Conservation (phyloP, 306 rosid genomes). For the Abrus pulchellus region DNA sequence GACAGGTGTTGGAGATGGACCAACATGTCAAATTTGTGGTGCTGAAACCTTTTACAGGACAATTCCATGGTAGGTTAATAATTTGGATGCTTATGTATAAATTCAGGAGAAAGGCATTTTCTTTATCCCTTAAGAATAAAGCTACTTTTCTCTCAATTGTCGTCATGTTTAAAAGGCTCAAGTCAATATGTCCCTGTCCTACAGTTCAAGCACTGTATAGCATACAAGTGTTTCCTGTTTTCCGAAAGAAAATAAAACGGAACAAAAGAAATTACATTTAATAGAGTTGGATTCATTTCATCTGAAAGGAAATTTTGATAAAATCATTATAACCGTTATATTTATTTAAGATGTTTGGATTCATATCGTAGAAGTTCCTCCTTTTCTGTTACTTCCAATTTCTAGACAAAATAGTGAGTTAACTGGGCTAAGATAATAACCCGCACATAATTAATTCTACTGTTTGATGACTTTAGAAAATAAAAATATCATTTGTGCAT, state of each 20-base stretch:
- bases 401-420: not conserved
- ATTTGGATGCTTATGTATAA: constrained; percentile 12
- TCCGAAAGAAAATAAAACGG: not conserved
- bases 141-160: not conserved
- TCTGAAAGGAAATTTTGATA: not conserved
- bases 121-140: not conserved
- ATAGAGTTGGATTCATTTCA: not conserved
- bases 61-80: not conserved
- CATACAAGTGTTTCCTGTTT: not conserved
- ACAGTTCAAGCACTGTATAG: not conserved
- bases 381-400: not conserved
- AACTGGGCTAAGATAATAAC: not conserved
- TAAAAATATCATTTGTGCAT: not conserved
- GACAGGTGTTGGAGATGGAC: constrained; percentile 26
- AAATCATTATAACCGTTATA: not conserved
- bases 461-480: not conserved
- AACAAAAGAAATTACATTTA: not conserved
- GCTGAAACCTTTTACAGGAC: constrained; percentile 22
- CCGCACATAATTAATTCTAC: not conserved
- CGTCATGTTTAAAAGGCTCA: not conserved
- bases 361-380: not conserved
- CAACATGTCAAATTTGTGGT: constrained; percentile 50
- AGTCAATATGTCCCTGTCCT: constrained; percentile 19
- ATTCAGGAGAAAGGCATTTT: not conserved
- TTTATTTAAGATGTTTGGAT: not conserved